Percentiles rank a stretch among this genome's conserved stretches.
Evolutionary conservation across 208 protist genomes (phyloP).

Genomic region (Porcisia deanei): DNA sequence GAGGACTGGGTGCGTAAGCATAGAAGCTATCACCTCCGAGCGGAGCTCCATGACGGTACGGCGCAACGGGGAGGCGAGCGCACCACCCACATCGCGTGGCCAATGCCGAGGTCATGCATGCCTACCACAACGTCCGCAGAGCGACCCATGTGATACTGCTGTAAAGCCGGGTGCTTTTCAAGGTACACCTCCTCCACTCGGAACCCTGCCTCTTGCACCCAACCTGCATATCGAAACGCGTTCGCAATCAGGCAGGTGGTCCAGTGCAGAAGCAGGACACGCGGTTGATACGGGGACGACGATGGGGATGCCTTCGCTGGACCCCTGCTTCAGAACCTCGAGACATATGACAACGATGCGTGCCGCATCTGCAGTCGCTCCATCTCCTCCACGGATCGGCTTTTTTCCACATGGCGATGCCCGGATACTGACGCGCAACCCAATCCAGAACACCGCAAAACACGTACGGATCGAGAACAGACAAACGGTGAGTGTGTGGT

Average conservation of each 20-base stretch:
- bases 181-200: constrained; percentile 45
- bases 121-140: constrained; percentile 62
- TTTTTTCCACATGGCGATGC: constrained; percentile 9
- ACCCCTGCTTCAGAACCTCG: constrained; percentile 8
- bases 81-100: constrained; percentile 60
- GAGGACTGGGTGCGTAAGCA: constrained; percentile 28
- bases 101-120: constrained; percentile 57
- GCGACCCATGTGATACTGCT: constrained; percentile 48
- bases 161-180: constrained; percentile 34
- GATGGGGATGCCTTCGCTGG: not conserved
- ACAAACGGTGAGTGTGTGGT: not conserved
- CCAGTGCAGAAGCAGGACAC: constrained; percentile 50
- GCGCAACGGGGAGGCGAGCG: constrained; percentile 27
- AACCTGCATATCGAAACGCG: constrained; percentile 19
- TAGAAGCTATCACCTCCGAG: constrained; percentile 36
- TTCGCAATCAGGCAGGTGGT: constrained; percentile 36
- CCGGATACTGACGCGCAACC: constrained; percentile 23
- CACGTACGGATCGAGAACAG: constrained; percentile 14
- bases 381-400: constrained; percentile 22
- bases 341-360: constrained; percentile 1
- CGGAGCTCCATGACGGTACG: constrained; percentile 54
- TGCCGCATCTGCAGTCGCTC: constrained; percentile 18
- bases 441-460: constrained; percentile 35
- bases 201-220: constrained; percentile 43
- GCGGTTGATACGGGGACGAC: constrained; percentile 17